Conservation (phyloP, 2,329 filamentous ascomycete species). For the Dactylellina sp. region DNA sequence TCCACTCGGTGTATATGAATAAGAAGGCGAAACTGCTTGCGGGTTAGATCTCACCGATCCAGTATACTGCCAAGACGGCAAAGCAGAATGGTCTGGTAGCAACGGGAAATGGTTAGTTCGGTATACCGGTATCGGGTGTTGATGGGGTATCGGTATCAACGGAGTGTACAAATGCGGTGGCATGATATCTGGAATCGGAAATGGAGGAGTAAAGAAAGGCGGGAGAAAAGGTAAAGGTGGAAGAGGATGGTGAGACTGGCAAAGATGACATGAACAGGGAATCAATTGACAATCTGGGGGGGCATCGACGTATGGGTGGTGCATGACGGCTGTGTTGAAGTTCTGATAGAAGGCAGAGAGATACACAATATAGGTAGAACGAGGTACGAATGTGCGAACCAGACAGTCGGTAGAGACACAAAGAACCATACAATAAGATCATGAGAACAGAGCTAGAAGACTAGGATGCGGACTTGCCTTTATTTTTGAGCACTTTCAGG, state of each 20-base stretch:
- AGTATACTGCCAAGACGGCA: slow-evolving; percentile 14
- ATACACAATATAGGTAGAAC: neutral
- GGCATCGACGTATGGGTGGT: slow-evolving; percentile 1
- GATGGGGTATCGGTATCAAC: neutral
- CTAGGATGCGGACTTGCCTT: slow-evolving; percentile 8
- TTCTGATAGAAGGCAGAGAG: neutral
- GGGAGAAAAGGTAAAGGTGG: neutral
- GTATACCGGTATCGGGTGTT: neutral
- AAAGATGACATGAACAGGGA: slow-evolving; percentile 29
- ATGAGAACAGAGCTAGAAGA: slow-evolving; percentile 6
- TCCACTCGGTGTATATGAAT: slow-evolving; percentile 18
- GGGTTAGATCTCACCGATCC: neutral
- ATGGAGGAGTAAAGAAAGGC: slow-evolving; percentile 10
- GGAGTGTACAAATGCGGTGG: neutral
- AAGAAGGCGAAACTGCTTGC: neutral
- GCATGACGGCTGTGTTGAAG: slow-evolving; percentile 12
- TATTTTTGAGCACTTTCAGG: neutral
- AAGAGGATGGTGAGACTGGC: slow-evolving; percentile 10
- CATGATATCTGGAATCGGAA: slow-evolving; percentile 15
- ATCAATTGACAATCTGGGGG: slow-evolving; percentile 7
- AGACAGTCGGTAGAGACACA: neutral
- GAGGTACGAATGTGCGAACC: neutral
- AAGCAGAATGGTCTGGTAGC: slow-evolving; percentile 13
- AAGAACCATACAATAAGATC: neutral
- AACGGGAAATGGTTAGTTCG: slow-evolving; percentile 26